Percentiles rank a stretch among this genome's conserved stretches.
Conservation (phyloP, 441 rosid species). For the Gossypium schwendimanii region DNA sequence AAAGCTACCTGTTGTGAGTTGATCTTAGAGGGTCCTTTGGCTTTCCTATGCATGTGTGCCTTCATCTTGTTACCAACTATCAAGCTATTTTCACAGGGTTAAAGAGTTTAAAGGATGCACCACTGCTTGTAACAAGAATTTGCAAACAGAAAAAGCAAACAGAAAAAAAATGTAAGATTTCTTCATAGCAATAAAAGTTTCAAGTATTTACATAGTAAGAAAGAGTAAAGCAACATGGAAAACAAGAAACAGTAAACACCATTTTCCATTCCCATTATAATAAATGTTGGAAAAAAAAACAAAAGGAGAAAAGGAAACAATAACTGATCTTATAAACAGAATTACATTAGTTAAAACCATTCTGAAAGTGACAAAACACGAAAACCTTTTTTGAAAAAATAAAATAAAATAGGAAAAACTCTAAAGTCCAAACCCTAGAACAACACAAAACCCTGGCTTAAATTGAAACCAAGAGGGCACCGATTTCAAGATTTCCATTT, state of each 20-base stretch:
- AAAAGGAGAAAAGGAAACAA: too few relatives aligned
- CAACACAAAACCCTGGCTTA: background rate
- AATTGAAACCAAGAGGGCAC: background rate
- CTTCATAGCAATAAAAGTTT: background rate
- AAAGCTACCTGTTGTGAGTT: slow-evolving; percentile 41
- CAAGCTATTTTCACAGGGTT: background rate
- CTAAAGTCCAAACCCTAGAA: background rate
- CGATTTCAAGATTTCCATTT: background rate
- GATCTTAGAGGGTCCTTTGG: slow-evolving; percentile 36
- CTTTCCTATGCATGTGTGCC: slow-evolving; percentile 29
- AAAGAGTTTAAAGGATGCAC: background rate
- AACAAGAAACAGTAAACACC: background rate
- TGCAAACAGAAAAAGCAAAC: background rate
- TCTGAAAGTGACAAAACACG: background rate
- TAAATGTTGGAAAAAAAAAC: too few relatives aligned
- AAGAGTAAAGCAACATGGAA: background rate
- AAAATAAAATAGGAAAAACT: background rate
- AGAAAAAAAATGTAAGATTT: background rate
- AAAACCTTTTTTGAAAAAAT: background rate
- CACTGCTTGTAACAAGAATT: background rate
- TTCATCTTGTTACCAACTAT: slow-evolving; percentile 27
- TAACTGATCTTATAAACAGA: too few relatives aligned
- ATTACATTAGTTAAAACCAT: background rate
- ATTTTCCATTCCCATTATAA: background rate
- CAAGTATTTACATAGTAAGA: background rate